These are phyloP conservation scores for Jackrogersella multiformis DNA, from an alignment of 495 filamentous ascomycete genomes.

Conservation along the genomic window DNA sequence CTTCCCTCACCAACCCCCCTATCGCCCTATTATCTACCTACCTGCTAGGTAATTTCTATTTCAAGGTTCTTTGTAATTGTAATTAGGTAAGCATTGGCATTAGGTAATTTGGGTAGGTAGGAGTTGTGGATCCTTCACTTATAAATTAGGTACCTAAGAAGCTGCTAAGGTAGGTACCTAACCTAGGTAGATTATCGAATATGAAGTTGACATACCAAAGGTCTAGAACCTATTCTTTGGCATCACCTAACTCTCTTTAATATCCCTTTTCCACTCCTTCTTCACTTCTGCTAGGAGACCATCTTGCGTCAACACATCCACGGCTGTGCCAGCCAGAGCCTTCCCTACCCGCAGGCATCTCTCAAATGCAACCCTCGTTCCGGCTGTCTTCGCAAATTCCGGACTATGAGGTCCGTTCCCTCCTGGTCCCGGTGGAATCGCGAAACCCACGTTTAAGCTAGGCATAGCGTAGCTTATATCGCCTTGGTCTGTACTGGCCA, in stretches of 20 bases:
- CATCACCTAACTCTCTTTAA: slow-evolving; percentile 13
- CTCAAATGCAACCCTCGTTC: slow-evolving; percentile 62
- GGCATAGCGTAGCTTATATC: slow-evolving; percentile 73
- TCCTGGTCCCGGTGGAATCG: slow-evolving; percentile 57
- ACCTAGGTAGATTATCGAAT: too few species aligned
- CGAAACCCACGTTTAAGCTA: slow-evolving; percentile 67
- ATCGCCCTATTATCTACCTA: too few species aligned
- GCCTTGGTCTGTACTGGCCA: slow-evolving; percentile 69
- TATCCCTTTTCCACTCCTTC: slow-evolving; percentile 40
- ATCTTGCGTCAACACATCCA: slow-evolving; percentile 61
- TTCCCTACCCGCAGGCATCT: slow-evolving; percentile 65
- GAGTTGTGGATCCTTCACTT: too few species aligned
- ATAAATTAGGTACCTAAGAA: too few species aligned
- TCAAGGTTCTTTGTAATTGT: too few species aligned
- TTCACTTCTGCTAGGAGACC: slow-evolving; percentile 55
- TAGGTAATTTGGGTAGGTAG: too few species aligned
- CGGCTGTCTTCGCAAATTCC: slow-evolving; percentile 65
- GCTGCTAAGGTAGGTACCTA: too few species aligned
- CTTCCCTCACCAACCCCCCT: too few species aligned
- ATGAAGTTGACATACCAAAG: too few species aligned
- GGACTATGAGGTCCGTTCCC: slow-evolving; percentile 67
- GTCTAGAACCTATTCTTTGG: too few species aligned
- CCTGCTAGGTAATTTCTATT: too few species aligned
- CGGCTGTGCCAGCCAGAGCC: slow-evolving; percentile 61
- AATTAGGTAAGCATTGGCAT: too few species aligned